Evolutionary conservation across 177 flowering plant genomes (phyloP).

Genomic region (Vitis hybrid): DNA sequence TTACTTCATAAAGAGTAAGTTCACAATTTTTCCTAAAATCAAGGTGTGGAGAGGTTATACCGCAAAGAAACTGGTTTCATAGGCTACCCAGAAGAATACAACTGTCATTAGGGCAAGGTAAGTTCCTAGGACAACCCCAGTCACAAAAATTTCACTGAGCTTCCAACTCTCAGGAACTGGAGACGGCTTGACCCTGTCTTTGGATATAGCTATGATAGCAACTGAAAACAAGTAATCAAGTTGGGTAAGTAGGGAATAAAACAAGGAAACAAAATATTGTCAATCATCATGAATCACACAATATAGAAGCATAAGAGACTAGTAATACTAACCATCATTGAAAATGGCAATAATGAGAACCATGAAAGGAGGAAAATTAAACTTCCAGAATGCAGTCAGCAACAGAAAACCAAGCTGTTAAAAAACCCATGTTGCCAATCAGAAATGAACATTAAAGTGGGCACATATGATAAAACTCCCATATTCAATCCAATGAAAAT

Average conservation of each 20-base stretch:
- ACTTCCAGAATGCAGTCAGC: background rate
- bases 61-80: conserved; percentile 2
- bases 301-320: too few relatives aligned
- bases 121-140: conserved; percentile 13
- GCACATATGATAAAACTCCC: too few relatives aligned
- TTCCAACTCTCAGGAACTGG: conserved; percentile 14
- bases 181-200: conserved; percentile 18
- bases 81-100: conserved; percentile 10
- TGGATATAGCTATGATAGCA: conserved; percentile 19
- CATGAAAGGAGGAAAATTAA: conserved; percentile 1
- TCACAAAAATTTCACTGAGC: conserved; percentile 15
- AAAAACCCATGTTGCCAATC: too few relatives aligned
- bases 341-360: conserved; percentile 9
- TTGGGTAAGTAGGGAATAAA: background rate
- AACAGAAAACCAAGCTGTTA: conserved; percentile 8
- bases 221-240: background rate
- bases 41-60: too few relatives aligned
- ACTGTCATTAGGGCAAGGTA: conserved; percentile 17
- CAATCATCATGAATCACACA: too few relatives aligned
- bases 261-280: background rate
- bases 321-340: conserved; percentile 2
- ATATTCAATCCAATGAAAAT: too few relatives aligned
- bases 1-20: too few relatives aligned
- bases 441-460: too few relatives aligned
- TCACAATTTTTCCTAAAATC: too few relatives aligned